Evolutionary conservation across 2,329 filamentous ascomycete species (phyloP), one percentile per base, ranked within the genome.

Genomic region (Colletotrichum sp.): DNA sequence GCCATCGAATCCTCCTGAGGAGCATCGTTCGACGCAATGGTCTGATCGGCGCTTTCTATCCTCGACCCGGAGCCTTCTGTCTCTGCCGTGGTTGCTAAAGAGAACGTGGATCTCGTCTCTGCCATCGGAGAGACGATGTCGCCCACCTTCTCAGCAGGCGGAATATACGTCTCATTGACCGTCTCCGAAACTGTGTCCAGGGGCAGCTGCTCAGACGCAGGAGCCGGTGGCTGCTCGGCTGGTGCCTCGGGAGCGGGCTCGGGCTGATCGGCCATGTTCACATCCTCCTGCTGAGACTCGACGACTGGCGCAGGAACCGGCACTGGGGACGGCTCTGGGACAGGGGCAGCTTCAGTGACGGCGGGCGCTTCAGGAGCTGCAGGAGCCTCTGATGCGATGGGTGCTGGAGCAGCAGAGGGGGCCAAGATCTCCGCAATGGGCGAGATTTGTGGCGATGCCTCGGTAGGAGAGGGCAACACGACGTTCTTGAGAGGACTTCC

Each of bases 401-500:
- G n/a, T 16, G 61, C 61, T 9, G 32, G 7, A 21, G 72, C 73
- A 16, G 68, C 66, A 8, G 61, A 57, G 7, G 73, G 57, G n/a
- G 75, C 36, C 26, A 76, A 43, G 12, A 61, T 60, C 36, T 74
- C 74, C 15, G 65, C 52, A 21, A 71, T 74, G n/a, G 77, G 72
- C 10, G 77, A 60, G 6, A 79, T 66, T 18, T 81, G 80, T 9
- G 79, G 77, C 21, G 78, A 77, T 18, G 83, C 79, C 24, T 87
- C 85, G 1, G 85, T 86, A 1, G 89, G 87, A 12, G 89, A 89
- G 12, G 84, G 85, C 18, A 89, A 75, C 32, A 88, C 82, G 43
- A 90, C 88, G 65, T 90, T 88, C 82, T 90, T 90, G 24, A 91
- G 81, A 1, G 89, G 89, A 68, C 89, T 91, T 4, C 89, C 89